Percentiles rank a stretch among this genome's conserved stretches.
phyloP scores from a whole-genome alignment of 352 stramenopile genomes.

The Pythium phragmitis region DNA sequence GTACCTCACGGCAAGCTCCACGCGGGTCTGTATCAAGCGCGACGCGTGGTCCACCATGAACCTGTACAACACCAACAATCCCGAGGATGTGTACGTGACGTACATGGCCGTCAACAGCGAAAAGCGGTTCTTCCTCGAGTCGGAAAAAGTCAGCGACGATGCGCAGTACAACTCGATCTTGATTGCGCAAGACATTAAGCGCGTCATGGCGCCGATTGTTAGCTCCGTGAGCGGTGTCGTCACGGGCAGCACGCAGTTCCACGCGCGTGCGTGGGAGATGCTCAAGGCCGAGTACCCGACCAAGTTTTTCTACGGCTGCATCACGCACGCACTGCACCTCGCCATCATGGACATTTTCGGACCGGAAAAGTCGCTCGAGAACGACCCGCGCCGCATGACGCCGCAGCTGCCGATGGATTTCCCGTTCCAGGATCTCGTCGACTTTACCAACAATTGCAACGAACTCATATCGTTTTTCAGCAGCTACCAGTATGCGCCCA shows the following conservation, averaged over 20 bases:
- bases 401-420: conserved; percentile 72
- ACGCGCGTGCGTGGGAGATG: conserved; percentile 78
- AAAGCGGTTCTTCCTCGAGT: conserved; percentile 80
- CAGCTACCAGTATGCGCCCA: conserved; percentile 73
- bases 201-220: conserved; percentile 73
- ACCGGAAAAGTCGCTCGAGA: conserved; percentile 62
- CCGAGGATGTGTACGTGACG: conserved; percentile 68
- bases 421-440: conserved; percentile 75
- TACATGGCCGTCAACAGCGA: conserved; percentile 81
- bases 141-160: conserved; percentile 63
- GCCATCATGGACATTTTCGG: conserved; percentile 85
- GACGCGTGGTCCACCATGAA: conserved; percentile 82
- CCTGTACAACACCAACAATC: conserved; percentile 70
- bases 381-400: conserved; percentile 66
- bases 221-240: conserved; percentile 70
- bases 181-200: conserved; percentile 83
- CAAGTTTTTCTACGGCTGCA: conserved; percentile 88
- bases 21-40: conserved; percentile 70
- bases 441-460: conserved; percentile 74
- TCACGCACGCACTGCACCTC: conserved; percentile 75
- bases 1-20: conserved; percentile 61
- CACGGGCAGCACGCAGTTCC: conserved; percentile 71
- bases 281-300: conserved; percentile 82
- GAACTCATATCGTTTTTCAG: conserved; percentile 79
- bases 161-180: conserved; percentile 74